Base-by-base conservation (phyloP, 169 alveolate genomes). In the Eimeria necatrix region DNA sequence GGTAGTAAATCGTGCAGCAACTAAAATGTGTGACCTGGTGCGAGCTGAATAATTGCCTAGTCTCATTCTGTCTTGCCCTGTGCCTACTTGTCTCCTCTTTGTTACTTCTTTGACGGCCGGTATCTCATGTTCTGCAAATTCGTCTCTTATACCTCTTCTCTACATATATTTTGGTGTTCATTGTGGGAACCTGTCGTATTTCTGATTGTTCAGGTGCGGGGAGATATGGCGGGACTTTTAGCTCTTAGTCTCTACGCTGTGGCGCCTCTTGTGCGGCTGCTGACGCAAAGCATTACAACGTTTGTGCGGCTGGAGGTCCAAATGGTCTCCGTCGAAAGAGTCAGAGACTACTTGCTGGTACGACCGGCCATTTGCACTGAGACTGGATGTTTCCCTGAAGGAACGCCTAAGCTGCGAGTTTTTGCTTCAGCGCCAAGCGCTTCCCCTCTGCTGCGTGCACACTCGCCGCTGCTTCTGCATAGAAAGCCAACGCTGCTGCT, bases 291-390 rank as follows among this genome's bases (percentile, higher is more conserved):
- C 68, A 86, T 86, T 49, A 86, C 93, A 41, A 60, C 93, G 7
- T 68, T 70, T 49, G 78, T 86, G 12, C 93, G 93, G 51, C 68
- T 70, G 8, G 93, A 86, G 6, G 78, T 86, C 70, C 93, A 86
- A 48, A 86, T 86, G 93, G 93, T 86, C 14, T 16, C 93, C 16
- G 93, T 86, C 14, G 93, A 86, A 51, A 32, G 93, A 20, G 68
- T 86, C 6, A 9, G 81, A 53, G 93, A 86, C 59, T 86, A 86
- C 70, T 46, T 70, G 60, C 76, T 60, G 20, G 93, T 86, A 5
- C 4, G 83, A 20, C 59, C 41, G 20, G 46, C 20, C n/a, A 24
- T 22, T 32, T 32, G 41, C 41, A 32, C 41, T 32, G 41, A 32
- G 41, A 32, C 41, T 32, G 41, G 2, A 32, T 32, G 41, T 32